A percentile compares a stretch with the other conserved stretches of the same genome.
Conservation (phyloP, 106 monocot genomes). For the Amphibolis antarctica region DNA sequence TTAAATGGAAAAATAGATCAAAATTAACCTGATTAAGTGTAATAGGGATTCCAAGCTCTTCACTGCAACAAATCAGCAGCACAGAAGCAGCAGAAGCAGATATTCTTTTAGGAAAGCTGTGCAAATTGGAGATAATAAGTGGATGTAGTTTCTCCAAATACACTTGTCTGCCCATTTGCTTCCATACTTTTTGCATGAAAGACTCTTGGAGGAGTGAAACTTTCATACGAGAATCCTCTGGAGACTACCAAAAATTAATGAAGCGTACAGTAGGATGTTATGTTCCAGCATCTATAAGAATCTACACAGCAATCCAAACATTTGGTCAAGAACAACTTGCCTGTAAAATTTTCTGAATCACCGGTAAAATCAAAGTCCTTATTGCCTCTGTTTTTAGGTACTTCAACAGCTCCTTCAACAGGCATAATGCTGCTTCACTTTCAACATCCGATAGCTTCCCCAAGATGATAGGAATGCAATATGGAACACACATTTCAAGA, state of each 20-base stretch:
- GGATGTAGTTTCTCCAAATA: conserved; percentile 85
- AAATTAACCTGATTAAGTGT: conserved; percentile 68
- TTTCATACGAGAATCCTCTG: conserved; percentile 75
- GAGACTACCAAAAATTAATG: conserved; percentile 19
- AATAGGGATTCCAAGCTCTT: conserved; percentile 89
- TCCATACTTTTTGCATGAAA: conserved; percentile 83
- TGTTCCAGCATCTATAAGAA: not conserved
- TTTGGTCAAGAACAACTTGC: conserved; percentile 29
- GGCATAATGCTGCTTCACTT: conserved; percentile 55
- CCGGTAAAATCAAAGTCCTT: conserved; percentile 49
- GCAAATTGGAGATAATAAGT: conserved; percentile 58
- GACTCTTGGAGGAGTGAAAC: conserved; percentile 87
- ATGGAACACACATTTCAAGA: conserved; percentile 75
- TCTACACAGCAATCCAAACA: not conserved
- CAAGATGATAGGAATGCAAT: conserved; percentile 52
- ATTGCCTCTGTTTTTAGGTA: conserved; percentile 46
- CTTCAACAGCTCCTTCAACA: conserved; percentile 75
- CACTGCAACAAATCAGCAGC: conserved; percentile 72
- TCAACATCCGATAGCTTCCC: conserved; percentile 56
- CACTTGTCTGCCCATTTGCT: conserved; percentile 61
- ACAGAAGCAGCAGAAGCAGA: conserved; percentile 71
- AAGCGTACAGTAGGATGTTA: not conserved
- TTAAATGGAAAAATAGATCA: not conserved
- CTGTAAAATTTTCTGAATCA: conserved; percentile 96
- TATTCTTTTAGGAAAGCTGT: conserved; percentile 49